Evolutionary conservation across 2,329 filamentous ascomycete species (phyloP), one percentile per base, ranked within the genome.

Genomic region (Venturia carpophila): DNA sequence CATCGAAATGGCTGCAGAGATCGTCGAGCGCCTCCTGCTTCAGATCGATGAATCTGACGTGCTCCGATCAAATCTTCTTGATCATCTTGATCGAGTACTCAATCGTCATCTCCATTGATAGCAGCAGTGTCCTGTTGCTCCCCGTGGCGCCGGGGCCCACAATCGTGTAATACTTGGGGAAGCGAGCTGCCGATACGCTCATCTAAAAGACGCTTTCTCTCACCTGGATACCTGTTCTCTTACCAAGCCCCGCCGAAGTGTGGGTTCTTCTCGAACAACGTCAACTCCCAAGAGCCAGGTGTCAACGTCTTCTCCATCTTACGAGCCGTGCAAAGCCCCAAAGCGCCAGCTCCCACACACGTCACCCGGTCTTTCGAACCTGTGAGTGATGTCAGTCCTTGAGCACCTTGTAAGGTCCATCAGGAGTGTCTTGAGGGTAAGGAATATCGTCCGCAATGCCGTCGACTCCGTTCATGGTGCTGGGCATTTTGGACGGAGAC

Each of bases 111-210:
- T 80, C 78, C 60, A 80, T 78, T 21, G 75, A 76, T 5, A 77
- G 77, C 7, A 79, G 68, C 0, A 79, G 71, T 0, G 77, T 78
- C 58, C 79, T 78, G 39, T 76, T 78, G 27, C 72, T 76, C 73
- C 77, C 80, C 5, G 79, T 80, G 0, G 77, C 77, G 15, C 77
- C 71, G 3, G 63, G 63, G 1, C 65, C 65, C 19, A 65, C 55
- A 27, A 66, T 65, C 19, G 55, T 65, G 37, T 88, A 78, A 0
- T 90, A 75, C 68, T 90, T 91, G 0, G 87, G 87, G 67, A 89
- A 89, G 0, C 82, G 83, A 0, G 87, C 86, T 0, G 84, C 83
- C 0, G 83, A 82, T 0, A 86, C 69, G 0, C 87, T 87, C 7
- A 89, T 76, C 69, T 90, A 91, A 0, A 64, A 24, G 19, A 47